Evolutionary conservation across 208 protist species (phyloP), one percentile per base, ranked within the genome.

Genomic region (Trypanosoma cruzi): DNA sequence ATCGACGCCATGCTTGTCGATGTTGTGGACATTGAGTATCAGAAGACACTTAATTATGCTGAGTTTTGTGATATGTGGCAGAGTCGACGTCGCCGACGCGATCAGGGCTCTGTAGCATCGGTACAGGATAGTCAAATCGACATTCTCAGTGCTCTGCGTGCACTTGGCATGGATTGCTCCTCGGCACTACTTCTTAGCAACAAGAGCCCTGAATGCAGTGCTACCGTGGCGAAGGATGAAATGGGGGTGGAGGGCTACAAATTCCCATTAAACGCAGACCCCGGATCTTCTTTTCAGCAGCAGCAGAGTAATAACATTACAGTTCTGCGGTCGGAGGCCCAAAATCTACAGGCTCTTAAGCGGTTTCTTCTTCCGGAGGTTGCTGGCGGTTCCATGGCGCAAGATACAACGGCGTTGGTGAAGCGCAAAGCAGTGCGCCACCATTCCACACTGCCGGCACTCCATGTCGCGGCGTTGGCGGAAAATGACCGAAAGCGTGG

Each of bases 51-150:
- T 13, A 74, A 79, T 77, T 95, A 88, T 74, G 44, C 69, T 1
- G 86, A 90, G 64, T 95, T 95, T 74, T 89, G 82, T 57, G 60
- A 75, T 2, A 61, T 95, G 56, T 95, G 89, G 86, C 40, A 40
- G 18, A 37, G 36, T 2, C 4, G 52, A 22, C 31, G 10, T 1
- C 49, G 11, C 22, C 32, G 50, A 40, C 10, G 14, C 5, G 28
- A 66, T 4, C 7, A 5, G 16, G 54, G 31, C 40, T 56, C 53
- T 14, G 40, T 8, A 2, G 3, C 29, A 3, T 61, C 32, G 2
- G 40, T n/a, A 20, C 28, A 37, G 3, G 48, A 52, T 40, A 67
- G 62, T 22, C 22, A 44, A 31, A 2, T 55, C 0, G 66, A 71
- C 44, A 7, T 57, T 13, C 56, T 22, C 31, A 26, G 28, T 14